These are phyloP conservation scores for Thermomucor indicae-seudaticae DNA, from an alignment of 371 early-diverging fungal species.

Conservation along the genomic window DNA sequence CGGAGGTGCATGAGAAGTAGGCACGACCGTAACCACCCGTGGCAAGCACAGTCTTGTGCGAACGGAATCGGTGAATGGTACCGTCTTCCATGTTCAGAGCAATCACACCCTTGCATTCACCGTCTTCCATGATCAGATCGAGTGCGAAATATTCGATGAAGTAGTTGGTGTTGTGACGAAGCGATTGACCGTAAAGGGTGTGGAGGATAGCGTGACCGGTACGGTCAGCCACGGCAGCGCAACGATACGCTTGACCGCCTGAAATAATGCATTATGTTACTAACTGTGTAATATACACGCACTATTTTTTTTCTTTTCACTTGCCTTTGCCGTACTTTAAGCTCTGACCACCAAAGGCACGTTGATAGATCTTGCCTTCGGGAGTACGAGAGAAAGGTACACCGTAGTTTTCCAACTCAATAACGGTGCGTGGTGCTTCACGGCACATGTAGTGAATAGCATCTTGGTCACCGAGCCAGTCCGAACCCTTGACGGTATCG, in stretches of 20 bases:
- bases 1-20: constrained; percentile 97
- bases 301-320: too few relatives aligned
- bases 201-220: constrained; percentile 98
- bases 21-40: constrained; percentile 99
- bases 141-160: constrained; percentile 98
- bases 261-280: background rate
- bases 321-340: constrained; percentile 92
- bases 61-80: constrained; percentile 93
- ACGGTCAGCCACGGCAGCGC: constrained; percentile 97
- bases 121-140: constrained; percentile 97
- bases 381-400: constrained; percentile 96
- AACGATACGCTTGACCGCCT: constrained; percentile 97
- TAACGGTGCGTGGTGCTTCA: constrained; percentile 94
- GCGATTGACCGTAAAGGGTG: constrained; percentile 96
- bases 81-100: constrained; percentile 98
- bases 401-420: constrained; percentile 97
- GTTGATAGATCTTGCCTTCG: constrained; percentile 97
- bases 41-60: constrained; percentile 97
- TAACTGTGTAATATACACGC: too few relatives aligned
- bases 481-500: constrained; percentile 97
- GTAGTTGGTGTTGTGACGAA: constrained; percentile 92
- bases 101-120: constrained; percentile 94
- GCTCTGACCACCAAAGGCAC: constrained; percentile 97
- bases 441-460: constrained; percentile 99
- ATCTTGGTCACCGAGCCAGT: constrained; percentile 98